Evolutionary conservation across 305 asterid genomes (phyloP).

Genomic region (Fraxinus xanthoxyloides): DNA sequence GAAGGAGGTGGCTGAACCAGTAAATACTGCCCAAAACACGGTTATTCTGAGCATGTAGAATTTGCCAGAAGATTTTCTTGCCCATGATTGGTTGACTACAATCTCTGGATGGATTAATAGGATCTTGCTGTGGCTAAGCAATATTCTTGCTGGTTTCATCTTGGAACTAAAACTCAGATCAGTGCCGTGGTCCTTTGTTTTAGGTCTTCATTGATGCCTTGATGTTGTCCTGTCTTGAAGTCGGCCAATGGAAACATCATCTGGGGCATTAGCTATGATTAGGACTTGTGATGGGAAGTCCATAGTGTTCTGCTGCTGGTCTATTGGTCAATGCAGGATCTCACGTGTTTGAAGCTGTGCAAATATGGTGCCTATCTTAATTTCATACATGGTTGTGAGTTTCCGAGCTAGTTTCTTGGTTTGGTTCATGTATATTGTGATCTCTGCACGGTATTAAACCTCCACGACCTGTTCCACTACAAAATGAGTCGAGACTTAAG

Average conservation of each 20-base stretch:
- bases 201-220: not conserved
- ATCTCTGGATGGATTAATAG: not conserved
- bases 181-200: not conserved
- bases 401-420: not conserved
- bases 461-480: not conserved
- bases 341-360: not conserved
- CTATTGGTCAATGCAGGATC: not conserved
- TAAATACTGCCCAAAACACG: not conserved
- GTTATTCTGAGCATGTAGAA: too few species aligned
- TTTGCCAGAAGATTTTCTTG: not conserved
- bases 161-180: not conserved
- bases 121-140: not conserved
- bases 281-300: not conserved
- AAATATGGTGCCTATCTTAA: not conserved
- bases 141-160: not conserved
- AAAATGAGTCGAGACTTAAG: not conserved
- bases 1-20: not conserved
- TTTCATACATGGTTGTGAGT: not conserved
- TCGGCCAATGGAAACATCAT: not conserved
- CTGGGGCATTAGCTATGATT: not conserved
- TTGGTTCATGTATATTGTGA: not conserved
- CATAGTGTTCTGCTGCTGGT: not conserved
- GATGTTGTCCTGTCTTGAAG: not conserved
- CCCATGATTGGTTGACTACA: not conserved
- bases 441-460: not conserved